Evolutionary conservation across 1,284 basidiomycete genomes (phyloP).

Genomic region (Albatrellus sp.): DNA sequence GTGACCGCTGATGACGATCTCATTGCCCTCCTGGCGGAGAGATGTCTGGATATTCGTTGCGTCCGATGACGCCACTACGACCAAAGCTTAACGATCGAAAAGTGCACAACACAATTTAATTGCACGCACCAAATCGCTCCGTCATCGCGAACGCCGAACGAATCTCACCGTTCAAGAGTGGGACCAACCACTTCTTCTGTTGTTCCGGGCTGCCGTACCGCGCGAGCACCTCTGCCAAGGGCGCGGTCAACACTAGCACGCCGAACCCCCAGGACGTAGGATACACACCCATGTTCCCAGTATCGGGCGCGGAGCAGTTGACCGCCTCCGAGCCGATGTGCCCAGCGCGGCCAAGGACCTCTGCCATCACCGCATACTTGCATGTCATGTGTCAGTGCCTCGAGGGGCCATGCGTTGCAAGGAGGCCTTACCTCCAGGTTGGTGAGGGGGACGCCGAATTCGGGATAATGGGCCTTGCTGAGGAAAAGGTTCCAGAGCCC

Average conservation of each 20-base stretch:
- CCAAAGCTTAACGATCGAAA: neutral
- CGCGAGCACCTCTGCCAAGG: constrained; percentile 77
- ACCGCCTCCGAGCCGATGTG: constrained; percentile 77
- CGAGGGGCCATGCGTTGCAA: neutral
- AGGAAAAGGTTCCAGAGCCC: constrained; percentile 98
- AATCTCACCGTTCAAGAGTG: constrained; percentile 85
- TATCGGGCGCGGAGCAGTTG: constrained; percentile 93
- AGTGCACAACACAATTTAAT: neutral
- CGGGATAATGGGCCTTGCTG: constrained; percentile 86
- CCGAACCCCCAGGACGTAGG: neutral
- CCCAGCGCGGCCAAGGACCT: constrained; percentile 79
- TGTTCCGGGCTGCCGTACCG: constrained; percentile 85
- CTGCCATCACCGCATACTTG: constrained; percentile 94
- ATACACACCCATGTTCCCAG: constrained; percentile 81
- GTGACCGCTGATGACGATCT: constrained; percentile 91
- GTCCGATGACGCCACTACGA: constrained; percentile 82
- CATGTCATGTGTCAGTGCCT: constrained; percentile 2
- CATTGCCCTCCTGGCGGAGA: constrained; percentile 74
- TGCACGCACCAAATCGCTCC: constrained; percentile 65
- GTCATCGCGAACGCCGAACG: constrained; percentile 95
- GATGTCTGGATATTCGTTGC: constrained; percentile 93
- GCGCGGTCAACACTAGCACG: neutral
- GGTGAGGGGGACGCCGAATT: constrained; percentile 77
- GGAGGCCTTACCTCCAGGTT: constrained; percentile 71
- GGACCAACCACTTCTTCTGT: constrained; percentile 83